Percentiles rank a stretch among this genome's conserved stretches.
These are phyloP conservation scores for Primulina huaijiensis DNA, from an alignment of 257 asterid species.

Conservation along the genomic window DNA sequence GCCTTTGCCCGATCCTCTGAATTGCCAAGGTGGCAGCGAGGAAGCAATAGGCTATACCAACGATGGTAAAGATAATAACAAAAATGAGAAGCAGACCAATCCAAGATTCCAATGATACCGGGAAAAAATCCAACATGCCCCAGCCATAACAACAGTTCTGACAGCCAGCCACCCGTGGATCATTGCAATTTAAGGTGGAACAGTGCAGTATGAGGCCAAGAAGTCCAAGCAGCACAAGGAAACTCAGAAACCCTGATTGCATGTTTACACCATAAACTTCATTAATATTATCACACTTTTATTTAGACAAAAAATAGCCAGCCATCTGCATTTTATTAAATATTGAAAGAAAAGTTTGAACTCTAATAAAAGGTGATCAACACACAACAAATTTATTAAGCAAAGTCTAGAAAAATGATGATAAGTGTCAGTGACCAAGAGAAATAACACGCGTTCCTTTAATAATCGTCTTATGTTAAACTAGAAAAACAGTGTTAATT, in stretches of 20 bases:
- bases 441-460: not conserved
- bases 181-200: conserved; percentile 37
- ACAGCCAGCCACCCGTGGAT: conserved; percentile 54
- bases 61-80: conserved; percentile 51
- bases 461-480: too few species aligned
- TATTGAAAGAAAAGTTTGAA: not conserved
- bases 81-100: conserved; percentile 43
- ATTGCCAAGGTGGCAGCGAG: conserved; percentile 56
- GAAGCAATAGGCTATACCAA: conserved; percentile 57
- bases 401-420: not conserved
- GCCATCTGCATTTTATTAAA: not conserved
- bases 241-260: conserved; percentile 45
- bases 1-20: conserved; percentile 66
- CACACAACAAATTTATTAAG: not conserved
- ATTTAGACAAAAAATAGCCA: not conserved
- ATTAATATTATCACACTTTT: not conserved
- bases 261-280: conserved; percentile 20
- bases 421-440: not conserved
- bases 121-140: conserved; percentile 58
- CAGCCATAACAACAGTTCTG: conserved; percentile 58
- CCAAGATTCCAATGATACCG: conserved; percentile 62
- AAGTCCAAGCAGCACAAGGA: conserved; percentile 52
- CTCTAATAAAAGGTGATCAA: not conserved
- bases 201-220: conserved; percentile 47
- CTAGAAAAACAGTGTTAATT: too few species aligned